Percentiles rank a stretch among this genome's conserved stretches.
phyloP scores from a whole-genome alignment of 495 filamentous ascomycete species.

The Aspergillus cristatus region DNA sequence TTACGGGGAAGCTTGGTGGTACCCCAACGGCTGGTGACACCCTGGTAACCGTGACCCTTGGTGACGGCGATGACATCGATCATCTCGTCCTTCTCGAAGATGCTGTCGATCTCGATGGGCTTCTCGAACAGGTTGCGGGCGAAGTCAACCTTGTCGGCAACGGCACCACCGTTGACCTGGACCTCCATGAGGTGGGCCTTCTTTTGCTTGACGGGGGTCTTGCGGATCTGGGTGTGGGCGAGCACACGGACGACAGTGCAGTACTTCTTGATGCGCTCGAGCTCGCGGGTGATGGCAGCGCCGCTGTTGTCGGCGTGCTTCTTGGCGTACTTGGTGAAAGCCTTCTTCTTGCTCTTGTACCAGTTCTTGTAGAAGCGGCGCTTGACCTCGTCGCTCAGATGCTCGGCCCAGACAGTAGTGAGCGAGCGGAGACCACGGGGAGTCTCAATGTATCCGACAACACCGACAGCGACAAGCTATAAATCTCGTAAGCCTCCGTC shows the following conservation, averaged over 20 bases:
- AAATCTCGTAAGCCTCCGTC: slow-evolving; percentile 16
- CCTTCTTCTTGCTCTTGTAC: slow-evolving; percentile 99
- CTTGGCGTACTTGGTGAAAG: slow-evolving; percentile 99
- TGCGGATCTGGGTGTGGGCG: slow-evolving; percentile 98
- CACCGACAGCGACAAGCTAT: slow-evolving; percentile 97
- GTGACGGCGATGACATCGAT: slow-evolving; percentile 99
- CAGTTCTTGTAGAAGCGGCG: slow-evolving; percentile 99
- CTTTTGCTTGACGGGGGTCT: slow-evolving; percentile 99
- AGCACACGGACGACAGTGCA: slow-evolving; percentile 99
- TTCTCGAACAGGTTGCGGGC: slow-evolving; percentile 95
- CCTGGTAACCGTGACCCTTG: slow-evolving; percentile 97
- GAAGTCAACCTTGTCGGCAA: slow-evolving; percentile 94
- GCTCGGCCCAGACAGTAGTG: slow-evolving; percentile 99
- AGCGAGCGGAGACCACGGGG: slow-evolving; percentile 98
- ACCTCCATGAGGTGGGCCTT: slow-evolving; percentile 99
- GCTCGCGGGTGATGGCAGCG: slow-evolving; percentile 84
- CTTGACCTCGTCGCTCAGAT: slow-evolving; percentile 96
- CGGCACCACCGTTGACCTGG: slow-evolving; percentile 95
- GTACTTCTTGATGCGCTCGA: slow-evolving; percentile 99
- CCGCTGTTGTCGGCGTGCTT: slow-evolving; percentile 91
- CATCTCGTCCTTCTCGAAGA: slow-evolving; percentile 99
- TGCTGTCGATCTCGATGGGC: slow-evolving; percentile 79
- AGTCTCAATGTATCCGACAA: slow-evolving; percentile 99
- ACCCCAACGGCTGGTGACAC: slow-evolving; percentile 97
- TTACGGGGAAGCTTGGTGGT: slow-evolving; percentile 99